These are phyloP conservation scores for Aegilops umbellulata DNA, from an alignment of 176 grass and related monocot genomes.

Conservation along the genomic window DNA sequence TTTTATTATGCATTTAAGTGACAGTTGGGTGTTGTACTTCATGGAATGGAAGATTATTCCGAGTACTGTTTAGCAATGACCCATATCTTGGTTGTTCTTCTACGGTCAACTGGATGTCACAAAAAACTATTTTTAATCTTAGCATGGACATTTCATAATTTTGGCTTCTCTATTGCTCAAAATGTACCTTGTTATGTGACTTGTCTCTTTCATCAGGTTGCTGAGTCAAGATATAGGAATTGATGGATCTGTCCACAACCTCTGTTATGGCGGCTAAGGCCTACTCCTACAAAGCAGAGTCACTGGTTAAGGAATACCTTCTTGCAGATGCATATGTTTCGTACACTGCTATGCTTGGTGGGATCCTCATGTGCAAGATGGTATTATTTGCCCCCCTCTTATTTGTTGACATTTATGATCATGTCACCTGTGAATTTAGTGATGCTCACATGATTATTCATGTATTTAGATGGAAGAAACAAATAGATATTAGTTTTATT, in stretches of 20 bases:
- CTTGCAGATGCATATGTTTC: conserved; percentile 80
- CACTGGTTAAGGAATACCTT: conserved; percentile 83
- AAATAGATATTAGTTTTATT: not conserved
- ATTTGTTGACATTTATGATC: not conserved
- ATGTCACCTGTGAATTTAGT: conserved; percentile 4
- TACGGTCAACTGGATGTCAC: not conserved
- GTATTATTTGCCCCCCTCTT: conserved; percentile 42
- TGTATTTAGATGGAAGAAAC: conserved; percentile 18
- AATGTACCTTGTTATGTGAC: conserved; percentile 21
- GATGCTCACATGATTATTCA: conserved; percentile 11
- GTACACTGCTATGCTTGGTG: conserved; percentile 75
- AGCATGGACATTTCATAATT: conserved; percentile 25
- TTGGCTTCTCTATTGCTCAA: conserved; percentile 7
- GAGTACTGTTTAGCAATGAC: conserved; percentile 5
- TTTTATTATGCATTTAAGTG: conserved; percentile 32
- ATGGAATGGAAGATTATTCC: conserved; percentile 25
- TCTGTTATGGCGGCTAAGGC: conserved; percentile 56
- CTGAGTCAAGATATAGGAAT: conserved; percentile 4
- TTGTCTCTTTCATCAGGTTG: conserved; percentile 26
- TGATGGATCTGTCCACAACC: conserved; percentile 50
- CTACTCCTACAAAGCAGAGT: conserved; percentile 72
- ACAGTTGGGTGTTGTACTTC: conserved; percentile 25
- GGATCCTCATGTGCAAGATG: conserved; percentile 94
- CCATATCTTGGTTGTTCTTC: conserved; percentile 24
- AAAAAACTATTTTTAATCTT: conserved; percentile 3